Evolutionary conservation across 2,329 filamentous ascomycete genomes (phyloP).

Genomic region (Claviceps citrina): DNA sequence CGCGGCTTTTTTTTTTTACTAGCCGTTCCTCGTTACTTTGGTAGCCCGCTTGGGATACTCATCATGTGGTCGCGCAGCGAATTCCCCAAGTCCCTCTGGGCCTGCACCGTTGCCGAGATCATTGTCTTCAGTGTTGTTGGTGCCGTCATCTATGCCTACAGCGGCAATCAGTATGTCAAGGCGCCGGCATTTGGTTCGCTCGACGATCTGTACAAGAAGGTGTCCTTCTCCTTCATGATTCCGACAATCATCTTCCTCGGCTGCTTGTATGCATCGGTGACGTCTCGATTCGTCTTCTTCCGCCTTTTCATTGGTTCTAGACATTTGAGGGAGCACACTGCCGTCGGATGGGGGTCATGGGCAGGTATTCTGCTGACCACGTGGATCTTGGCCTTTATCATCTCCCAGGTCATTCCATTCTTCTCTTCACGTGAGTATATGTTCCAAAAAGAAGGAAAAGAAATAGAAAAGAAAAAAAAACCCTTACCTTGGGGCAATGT

Average conservation of each 20-base stretch:
- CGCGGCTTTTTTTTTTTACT: too few relatives aligned
- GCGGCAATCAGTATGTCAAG: conserved; percentile 78
- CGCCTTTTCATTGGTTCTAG: conserved; percentile 64
- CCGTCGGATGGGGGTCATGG: conserved; percentile 71
- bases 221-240: conserved; percentile 89
- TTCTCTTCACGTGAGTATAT: conserved; percentile 53
- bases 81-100: conserved; percentile 86
- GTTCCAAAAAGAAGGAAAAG: too few relatives aligned
- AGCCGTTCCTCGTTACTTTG: too few relatives aligned
- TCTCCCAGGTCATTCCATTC: conserved; percentile 86
- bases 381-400: conserved; percentile 84
- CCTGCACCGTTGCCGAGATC: conserved; percentile 75
- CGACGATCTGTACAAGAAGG: conserved; percentile 66
- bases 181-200: conserved; percentile 77
- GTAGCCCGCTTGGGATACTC: too few relatives aligned
- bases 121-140: conserved; percentile 76
- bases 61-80: too few relatives aligned
- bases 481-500: too few relatives aligned
- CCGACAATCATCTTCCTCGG: conserved; percentile 87
- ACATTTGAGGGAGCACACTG: conserved; percentile 68
- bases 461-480: too few relatives aligned
- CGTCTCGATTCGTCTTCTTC: conserved; percentile 84
- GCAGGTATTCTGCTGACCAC: conserved; percentile 49
- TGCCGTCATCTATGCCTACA: conserved; percentile 69
- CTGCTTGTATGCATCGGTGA: conserved; percentile 79